Base-by-base conservation (phyloP, 495 filamentous ascomycete genomes). In the Letharia lupina region DNA sequence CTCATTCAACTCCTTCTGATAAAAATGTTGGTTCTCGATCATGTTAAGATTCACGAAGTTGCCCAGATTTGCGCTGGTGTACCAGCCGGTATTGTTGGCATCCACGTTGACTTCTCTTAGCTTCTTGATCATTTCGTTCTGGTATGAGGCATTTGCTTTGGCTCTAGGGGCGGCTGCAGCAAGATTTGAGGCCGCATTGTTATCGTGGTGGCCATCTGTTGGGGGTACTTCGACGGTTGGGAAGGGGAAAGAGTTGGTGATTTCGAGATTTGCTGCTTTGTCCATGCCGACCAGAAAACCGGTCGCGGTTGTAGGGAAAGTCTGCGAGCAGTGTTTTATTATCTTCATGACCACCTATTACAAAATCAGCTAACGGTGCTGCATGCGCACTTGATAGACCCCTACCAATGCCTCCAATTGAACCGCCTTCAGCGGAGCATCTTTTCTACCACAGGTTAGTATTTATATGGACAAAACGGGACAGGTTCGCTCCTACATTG, bases 1-100 rank as follows among this genome's bases (percentile, higher is more conserved):
- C 75, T 96, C 92, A 74, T 97, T 98, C 75, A 88, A 73, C 71
- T 93, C 90, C 73, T 89, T 91, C 81, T 98, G 94, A 80, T 96
- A 98, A 79, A 90, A 89, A 77, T 87, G 93, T 78, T 97, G 94
- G 77, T 98, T 98, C 82, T 98, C 94, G 80, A 98, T 90, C 73
- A 96, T 91, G 80, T 89, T 91, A 71, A 87, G 76, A 80, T 90
- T 96, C 79, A 98, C 84, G 67, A 98, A 98, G 82, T 97, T 97
- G 74, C 94, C 95, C 86, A 98, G 94, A 78, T 91, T 96, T 66
- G 93, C 91, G 77, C 92, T 97, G 63, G 91, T 96, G 78, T 98
- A 98, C 93, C 93, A 98, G 65, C 94, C 94, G 64, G 95, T 91
- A 71, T 91, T 96, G 80, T 98, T 96, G 68, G 94, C 94, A 76